These are phyloP conservation scores for Gloeophyllum trabeum DNA, from an alignment of 768 basidiomycete species.

Conservation along the genomic window DNA sequence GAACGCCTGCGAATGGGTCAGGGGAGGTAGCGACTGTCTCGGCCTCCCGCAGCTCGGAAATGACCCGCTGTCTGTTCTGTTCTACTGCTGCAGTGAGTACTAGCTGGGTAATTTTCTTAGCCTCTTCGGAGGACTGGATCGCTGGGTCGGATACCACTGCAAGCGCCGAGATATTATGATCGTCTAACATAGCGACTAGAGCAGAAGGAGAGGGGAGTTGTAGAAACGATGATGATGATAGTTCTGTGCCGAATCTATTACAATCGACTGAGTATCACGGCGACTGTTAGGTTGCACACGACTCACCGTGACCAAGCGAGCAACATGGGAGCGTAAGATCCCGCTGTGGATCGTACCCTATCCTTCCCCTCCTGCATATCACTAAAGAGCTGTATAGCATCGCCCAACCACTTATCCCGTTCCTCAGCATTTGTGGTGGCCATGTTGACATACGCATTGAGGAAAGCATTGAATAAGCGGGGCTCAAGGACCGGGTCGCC, in stretches of 20 bases:
- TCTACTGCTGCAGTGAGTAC: constrained; percentile 54
- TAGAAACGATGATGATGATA: neutral
- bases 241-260: too few species aligned
- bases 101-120: constrained; percentile 37
- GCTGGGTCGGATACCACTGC: constrained; percentile 46
- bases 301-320: constrained; percentile 42
- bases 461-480: constrained; percentile 51
- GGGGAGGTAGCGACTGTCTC: constrained; percentile 29
- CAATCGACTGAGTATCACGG: too few species aligned
- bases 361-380: constrained; percentile 39
- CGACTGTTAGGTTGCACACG: too few species aligned
- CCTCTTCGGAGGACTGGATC: constrained; percentile 43
- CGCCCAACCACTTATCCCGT: constrained; percentile 45
- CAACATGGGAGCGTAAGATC: constrained; percentile 64
- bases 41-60: constrained; percentile 45
- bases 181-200: constrained; percentile 33
- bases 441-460: constrained; percentile 54
- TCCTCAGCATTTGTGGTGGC: constrained; percentile 33
- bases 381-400: constrained; percentile 50
- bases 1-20: constrained; percentile 39
- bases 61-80: constrained; percentile 34
- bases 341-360: constrained; percentile 34
- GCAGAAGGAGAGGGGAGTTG: constrained; percentile 9
- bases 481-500: constrained; percentile 34
- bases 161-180: constrained; percentile 36